phyloP scores from a whole-genome alignment of 75 land plant genomes.

The Ceratopteris richardii region DNA sequence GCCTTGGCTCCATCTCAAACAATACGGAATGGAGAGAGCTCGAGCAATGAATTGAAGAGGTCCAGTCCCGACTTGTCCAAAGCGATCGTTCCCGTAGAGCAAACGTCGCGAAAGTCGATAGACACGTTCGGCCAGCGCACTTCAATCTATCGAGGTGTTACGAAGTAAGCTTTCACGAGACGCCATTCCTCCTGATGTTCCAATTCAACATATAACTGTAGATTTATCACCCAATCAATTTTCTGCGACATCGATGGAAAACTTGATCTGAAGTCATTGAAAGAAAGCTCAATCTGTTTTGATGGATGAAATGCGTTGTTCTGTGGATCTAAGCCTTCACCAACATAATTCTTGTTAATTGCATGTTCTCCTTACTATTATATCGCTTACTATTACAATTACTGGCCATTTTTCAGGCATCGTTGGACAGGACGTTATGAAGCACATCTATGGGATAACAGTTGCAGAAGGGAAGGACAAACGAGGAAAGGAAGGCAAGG shows the following conservation, averaged over 20 bases:
- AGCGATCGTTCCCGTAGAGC: not conserved
- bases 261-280: too few relatives aligned
- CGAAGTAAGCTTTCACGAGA: constrained; percentile 55
- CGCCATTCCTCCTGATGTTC: too few relatives aligned
- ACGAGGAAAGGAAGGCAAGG: constrained; percentile 78
- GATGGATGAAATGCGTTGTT: too few relatives aligned
- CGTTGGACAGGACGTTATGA: constrained; percentile 71
- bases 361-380: too few relatives aligned
- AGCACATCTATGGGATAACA: constrained; percentile 79
- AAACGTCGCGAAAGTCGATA: constrained; percentile 48
- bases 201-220: too few relatives aligned
- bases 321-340: too few relatives aligned
- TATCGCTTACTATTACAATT: too few relatives aligned
- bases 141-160: constrained; percentile 84
- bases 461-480: constrained; percentile 59
- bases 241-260: too few relatives aligned
- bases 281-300: too few relatives aligned
- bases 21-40: not conserved
- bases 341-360: too few relatives aligned
- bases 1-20: not conserved
- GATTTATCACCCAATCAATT: too few relatives aligned
- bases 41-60: not conserved
- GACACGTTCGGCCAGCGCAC: constrained; percentile 92
- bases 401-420: constrained; percentile 36
- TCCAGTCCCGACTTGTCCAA: not conserved